Percentiles rank a stretch among this genome's conserved stretches.
Conservation (phyloP, 306 rosid genomes). For the Abrus pulchellus region DNA sequence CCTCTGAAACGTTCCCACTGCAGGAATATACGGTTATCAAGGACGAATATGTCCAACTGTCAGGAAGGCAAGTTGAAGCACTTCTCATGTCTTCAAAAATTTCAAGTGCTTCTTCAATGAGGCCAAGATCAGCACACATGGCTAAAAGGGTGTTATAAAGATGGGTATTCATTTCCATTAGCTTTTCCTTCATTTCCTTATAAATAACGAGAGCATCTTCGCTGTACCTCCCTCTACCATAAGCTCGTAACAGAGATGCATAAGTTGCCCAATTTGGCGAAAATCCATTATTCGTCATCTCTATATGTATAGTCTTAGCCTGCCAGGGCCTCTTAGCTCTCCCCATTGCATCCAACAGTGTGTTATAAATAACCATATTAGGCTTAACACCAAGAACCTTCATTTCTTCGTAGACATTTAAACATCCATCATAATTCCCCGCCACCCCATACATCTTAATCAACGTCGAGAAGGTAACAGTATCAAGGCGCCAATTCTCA, state of each 20-base stretch:
- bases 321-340: constrained; percentile 98
- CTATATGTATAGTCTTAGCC: constrained; percentile 75
- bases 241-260: constrained; percentile 84
- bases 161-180: constrained; percentile 67
- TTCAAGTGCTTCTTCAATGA: constrained; percentile 67
- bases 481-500: constrained; percentile 77
- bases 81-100: constrained; percentile 79
- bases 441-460: constrained; percentile 79
- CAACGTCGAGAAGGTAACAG: constrained; percentile 73
- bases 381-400: constrained; percentile 82
- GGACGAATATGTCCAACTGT: constrained; percentile 97
- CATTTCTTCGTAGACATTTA: constrained; percentile 93
- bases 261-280: constrained; percentile 72
- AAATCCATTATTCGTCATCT: constrained; percentile 74
- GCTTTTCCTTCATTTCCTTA: constrained; percentile 89
- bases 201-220: constrained; percentile 81
- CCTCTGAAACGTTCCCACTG: constrained; percentile 77
- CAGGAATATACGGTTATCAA: constrained; percentile 89
- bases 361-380: constrained; percentile 72
- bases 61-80: constrained; percentile 67
- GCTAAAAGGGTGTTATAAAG: constrained; percentile 82
- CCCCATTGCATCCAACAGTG: constrained; percentile 94
- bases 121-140: constrained; percentile 94
- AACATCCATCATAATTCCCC: constrained; percentile 83
- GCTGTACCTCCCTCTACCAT: constrained; percentile 73